These are phyloP conservation scores for Aspergillus panamensis DNA, from an alignment of 495 filamentous ascomycete species.

Conservation along the genomic window DNA sequence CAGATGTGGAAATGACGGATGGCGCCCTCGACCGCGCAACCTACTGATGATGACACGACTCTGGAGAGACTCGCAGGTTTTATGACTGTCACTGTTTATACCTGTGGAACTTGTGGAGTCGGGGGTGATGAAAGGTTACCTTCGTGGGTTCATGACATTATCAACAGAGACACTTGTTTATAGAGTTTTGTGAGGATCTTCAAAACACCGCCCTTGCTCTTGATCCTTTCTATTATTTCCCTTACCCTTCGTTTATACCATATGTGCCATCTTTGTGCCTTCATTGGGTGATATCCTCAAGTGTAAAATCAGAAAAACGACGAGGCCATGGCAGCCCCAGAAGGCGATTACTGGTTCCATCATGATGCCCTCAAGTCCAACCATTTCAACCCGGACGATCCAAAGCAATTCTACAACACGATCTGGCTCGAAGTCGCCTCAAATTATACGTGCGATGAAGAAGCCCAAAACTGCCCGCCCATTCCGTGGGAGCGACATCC, in stretches of 20 bases:
- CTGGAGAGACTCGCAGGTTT: not conserved
- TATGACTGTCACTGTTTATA: not conserved
- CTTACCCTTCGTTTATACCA: not conserved
- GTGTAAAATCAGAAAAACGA: not conserved
- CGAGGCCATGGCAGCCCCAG: not conserved
- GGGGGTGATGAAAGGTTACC: not conserved
- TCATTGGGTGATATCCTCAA: not conserved
- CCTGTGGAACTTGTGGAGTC: not conserved
- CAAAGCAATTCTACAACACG: constrained; percentile 1
- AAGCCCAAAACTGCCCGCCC: not conserved
- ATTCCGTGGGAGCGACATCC: not conserved
- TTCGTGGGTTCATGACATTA: not conserved
- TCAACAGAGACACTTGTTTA: not conserved
- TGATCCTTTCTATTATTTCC: not conserved
- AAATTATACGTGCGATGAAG: not conserved
- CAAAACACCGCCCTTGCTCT: not conserved
- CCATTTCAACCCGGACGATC: not conserved
- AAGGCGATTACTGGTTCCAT: constrained; percentile 1
- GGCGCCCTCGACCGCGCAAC: no score
- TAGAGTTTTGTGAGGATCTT: not conserved
- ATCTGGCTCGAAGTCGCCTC: not conserved
- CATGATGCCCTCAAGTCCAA: not conserved
- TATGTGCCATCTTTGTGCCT: not conserved
- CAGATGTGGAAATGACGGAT: no score
- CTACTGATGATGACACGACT: not conserved